Evolutionary conservation across 805 yeast species (phyloP).

Genomic region (Pichia nanzhaoensis): DNA sequence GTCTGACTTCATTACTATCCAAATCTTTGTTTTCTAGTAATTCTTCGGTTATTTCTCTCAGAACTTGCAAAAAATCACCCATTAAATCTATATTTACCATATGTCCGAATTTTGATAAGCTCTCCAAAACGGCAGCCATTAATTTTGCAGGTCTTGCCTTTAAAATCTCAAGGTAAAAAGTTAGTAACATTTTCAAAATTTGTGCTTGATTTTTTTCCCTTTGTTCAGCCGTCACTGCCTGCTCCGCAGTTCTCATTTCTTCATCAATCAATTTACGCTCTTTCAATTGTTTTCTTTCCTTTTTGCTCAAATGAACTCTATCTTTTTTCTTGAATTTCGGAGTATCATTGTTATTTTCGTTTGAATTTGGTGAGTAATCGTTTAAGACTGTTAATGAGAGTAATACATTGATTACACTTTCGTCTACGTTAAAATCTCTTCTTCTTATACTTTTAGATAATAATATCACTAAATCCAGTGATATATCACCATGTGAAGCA

Average conservation of each 20-base stretch:
- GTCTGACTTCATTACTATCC: slow-evolving; percentile 51
- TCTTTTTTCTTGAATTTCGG: slow-evolving; percentile 73
- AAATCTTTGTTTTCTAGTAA: slow-evolving; percentile 36
- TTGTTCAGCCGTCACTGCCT: slow-evolving; percentile 79
- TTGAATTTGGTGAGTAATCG: slow-evolving; percentile 66
- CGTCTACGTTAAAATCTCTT: slow-evolving; percentile 76
- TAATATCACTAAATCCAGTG: slow-evolving; percentile 64
- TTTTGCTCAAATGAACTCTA: slow-evolving; percentile 84
- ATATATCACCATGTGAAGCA: slow-evolving; percentile 68
- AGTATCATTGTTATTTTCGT: slow-evolving; percentile 37
- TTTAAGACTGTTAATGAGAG: slow-evolving; percentile 58
- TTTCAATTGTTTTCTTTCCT: slow-evolving; percentile 79
- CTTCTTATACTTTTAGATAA: slow-evolving; percentile 64
- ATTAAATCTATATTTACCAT: slow-evolving; percentile 87
- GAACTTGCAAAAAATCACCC: slow-evolving; percentile 87
- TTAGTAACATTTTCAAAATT: slow-evolving; percentile 63
- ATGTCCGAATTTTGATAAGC: slow-evolving; percentile 82
- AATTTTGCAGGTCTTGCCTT: slow-evolving; percentile 55
- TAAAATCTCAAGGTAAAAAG: slow-evolving; percentile 71
- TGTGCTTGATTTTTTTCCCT: slow-evolving; percentile 82
- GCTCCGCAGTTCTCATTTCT: slow-evolving; percentile 83
- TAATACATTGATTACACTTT: slow-evolving; percentile 67
- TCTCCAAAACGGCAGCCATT: slow-evolving; percentile 86
- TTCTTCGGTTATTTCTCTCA: slow-evolving; percentile 69
- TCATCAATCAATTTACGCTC: slow-evolving; percentile 83